Conservation (phyloP, 2,329 filamentous ascomycete species). For the Pleomassaria siparia region DNA sequence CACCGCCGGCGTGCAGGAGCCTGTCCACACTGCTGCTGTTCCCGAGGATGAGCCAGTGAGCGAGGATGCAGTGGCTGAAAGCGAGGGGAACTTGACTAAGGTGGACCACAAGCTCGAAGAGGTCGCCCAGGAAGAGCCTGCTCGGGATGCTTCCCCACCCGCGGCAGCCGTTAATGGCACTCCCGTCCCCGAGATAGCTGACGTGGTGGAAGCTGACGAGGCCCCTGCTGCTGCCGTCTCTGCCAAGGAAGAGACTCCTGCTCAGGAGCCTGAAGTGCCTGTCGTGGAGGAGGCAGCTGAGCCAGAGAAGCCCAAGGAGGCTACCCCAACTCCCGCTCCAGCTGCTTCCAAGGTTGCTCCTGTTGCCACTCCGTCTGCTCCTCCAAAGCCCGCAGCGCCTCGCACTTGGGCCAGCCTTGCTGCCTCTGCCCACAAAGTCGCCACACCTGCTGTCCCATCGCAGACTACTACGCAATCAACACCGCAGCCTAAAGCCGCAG, state of each 20-base stretch:
- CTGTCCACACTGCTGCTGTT: conserved; percentile 38
- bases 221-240: conserved; percentile 38
- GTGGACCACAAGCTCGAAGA: conserved; percentile 79
- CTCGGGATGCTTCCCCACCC: conserved; percentile 25
- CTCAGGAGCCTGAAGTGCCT: conserved; percentile 32
- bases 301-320: conserved; percentile 64
- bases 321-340: conserved; percentile 58
- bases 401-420: conserved; percentile 75
- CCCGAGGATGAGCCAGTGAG: conserved; percentile 33
- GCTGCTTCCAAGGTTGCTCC: conserved; percentile 58
- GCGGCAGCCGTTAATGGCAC: conserved; percentile 41
- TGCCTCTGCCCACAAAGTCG: conserved; percentile 52
- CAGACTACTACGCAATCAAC: conserved; percentile 34
- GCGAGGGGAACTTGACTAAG: conserved; percentile 49
- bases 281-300: conserved; percentile 39
- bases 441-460: conserved; percentile 44
- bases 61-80: conserved; percentile 40
- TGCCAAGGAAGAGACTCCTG: conserved; percentile 38
- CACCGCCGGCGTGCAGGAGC: conserved; percentile 44
- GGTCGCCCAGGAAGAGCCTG: conserved; percentile 40
- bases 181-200: conserved; percentile 36
- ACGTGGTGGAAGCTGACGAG: conserved; percentile 44
- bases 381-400: conserved; percentile 58
- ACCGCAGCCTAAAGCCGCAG: conserved; percentile 36
- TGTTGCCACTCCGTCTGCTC: conserved; percentile 58